Base-by-base conservation (phyloP, 805 yeast genomes). In the Blastobotrys americana region DNA sequence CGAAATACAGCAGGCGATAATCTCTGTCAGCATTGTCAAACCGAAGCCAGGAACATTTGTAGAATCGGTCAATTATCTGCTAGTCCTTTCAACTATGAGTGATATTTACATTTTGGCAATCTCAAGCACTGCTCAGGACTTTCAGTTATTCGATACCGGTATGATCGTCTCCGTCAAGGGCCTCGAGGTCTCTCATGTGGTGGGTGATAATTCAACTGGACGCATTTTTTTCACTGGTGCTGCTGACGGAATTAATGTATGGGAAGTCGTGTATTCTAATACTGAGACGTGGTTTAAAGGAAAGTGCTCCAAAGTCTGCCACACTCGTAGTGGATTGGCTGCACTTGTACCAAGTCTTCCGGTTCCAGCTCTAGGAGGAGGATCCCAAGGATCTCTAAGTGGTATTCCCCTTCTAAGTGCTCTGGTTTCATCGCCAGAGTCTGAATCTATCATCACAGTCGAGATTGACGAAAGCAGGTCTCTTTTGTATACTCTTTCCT, bases 251-350 rank as follows among this genome's bases (percentile, higher is more conserved):
- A 41, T 58, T 16, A 79, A 89, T 54, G 71, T 93, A 36, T 93
- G 96, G 96, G 90, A 86, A 58, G 68, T 93, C 44, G 80, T 78
- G 47, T 93, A 93, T 60, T 75, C 89, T 4, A 83, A 81, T 52
- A 75, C 83, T 20, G 93, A 87, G 39, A 82, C 85, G 44, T 90
- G 96, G 85, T 87, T 87, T 60, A 78, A 80, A 50, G 82, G 84
- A 57, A 84, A 81, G 55, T 84, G 95, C 58, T 78, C 78, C 54
- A 88, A 88, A 61, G 78, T 82, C 34, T 87, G 97, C 60, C 72
- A 85, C 44, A 87, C 97, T 37, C 79, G 77, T 64, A 76, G 76
- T 52, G 80, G 71, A 0, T 66, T 82, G 0, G 69, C 73, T 28
- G 49, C 52, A 9, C 36, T 58, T 38, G 28, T 56, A 45, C 49